Percentiles rank a stretch among this genome's conserved stretches.
phyloP scores from a whole-genome alignment of 169 alveolate species.

The Plasmodium berghei region DNA sequence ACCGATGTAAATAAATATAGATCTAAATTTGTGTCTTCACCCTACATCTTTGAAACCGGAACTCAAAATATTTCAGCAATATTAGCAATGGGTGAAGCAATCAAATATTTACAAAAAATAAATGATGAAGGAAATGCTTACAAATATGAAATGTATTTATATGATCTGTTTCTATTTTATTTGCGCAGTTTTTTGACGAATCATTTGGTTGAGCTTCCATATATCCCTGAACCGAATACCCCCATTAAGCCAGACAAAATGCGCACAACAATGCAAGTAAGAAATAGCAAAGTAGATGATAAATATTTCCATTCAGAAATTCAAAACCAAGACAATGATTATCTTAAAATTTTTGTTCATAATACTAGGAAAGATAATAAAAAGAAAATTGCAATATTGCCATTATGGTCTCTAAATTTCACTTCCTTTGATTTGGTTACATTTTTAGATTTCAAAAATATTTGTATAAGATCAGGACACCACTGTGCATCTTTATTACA shows the following conservation, averaged over 20 bases:
- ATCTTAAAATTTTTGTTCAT: constrained; percentile 18
- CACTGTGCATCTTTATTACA: constrained; percentile 57
- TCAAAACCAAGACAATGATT: not conserved
- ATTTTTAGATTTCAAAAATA: constrained; percentile 58
- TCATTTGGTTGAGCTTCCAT: constrained; percentile 18
- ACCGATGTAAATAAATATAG: constrained; percentile 44
- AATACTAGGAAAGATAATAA: constrained; percentile 3
- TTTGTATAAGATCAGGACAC: constrained; percentile 62
- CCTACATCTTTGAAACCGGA: constrained; percentile 54
- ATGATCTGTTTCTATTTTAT: constrained; percentile 37
- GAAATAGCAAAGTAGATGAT: not conserved
- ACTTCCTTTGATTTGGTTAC: constrained; percentile 54
- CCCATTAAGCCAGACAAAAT: no score
- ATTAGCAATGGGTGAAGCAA: constrained; percentile 50
- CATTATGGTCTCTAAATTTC: constrained; percentile 50
- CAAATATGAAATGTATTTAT: constrained; percentile 59
- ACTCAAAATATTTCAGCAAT: constrained; percentile 59
- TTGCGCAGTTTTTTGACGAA: not conserved
- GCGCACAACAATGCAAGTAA: not conserved
- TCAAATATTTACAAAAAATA: constrained; percentile 26
- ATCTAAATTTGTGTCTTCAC: constrained; percentile 42
- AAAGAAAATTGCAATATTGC: constrained; percentile 44
- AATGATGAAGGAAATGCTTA: not conserved
- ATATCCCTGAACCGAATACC: no score
- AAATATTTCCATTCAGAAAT: not conserved